A percentile compares a stretch with the other conserved stretches of the same genome.
Evolutionary conservation across 2,329 filamentous ascomycete genomes (phyloP).

Genomic region (Monilinia aucupariae): DNA sequence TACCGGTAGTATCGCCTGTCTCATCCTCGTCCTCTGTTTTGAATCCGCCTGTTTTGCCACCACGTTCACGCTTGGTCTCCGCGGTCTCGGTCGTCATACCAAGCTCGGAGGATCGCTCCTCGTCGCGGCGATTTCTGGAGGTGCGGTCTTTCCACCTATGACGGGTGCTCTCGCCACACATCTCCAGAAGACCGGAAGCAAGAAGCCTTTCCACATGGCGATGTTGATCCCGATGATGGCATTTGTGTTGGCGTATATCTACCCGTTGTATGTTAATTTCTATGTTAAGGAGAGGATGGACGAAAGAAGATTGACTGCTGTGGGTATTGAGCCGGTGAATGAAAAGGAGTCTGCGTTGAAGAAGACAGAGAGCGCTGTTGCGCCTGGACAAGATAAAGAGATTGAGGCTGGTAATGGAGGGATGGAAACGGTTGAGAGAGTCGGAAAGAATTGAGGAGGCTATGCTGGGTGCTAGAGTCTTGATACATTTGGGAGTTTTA

Average conservation of each 20-base stretch:
- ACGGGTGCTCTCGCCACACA: slow-evolving; percentile 50
- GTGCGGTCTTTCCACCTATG: slow-evolving; percentile 66
- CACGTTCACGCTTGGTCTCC: slow-evolving; percentile 70
- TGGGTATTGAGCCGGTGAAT: slow-evolving; percentile 16
- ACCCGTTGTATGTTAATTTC: slow-evolving; percentile 36
- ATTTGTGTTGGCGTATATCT: slow-evolving; percentile 35
- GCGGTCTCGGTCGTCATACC: slow-evolving; percentile 68
- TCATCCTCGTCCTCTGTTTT: slow-evolving; percentile 71
- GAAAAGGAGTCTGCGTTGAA: slow-evolving; percentile 19
- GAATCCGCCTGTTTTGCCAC: slow-evolving; percentile 77
- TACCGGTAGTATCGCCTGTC: slow-evolving; percentile 45
- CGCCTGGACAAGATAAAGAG: not conserved
- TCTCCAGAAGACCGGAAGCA: slow-evolving; percentile 18
- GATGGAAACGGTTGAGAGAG: not conserved
- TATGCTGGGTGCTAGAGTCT: no score
- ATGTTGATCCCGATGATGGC: slow-evolving; percentile 36
- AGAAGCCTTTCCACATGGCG: slow-evolving; percentile 25
- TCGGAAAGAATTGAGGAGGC: not conserved
- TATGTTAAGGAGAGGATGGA: slow-evolving; percentile 34
- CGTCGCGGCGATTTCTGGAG: slow-evolving; percentile 66
- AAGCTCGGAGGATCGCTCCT: slow-evolving; percentile 70
- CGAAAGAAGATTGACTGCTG: slow-evolving; percentile 20
- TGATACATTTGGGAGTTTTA: not conserved
- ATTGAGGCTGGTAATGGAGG: not conserved
- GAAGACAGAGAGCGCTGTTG: not conserved